Base-by-base conservation (phyloP, 2,329 filamentous ascomycete genomes). In the Chrysoporthe cubensis region DNA sequence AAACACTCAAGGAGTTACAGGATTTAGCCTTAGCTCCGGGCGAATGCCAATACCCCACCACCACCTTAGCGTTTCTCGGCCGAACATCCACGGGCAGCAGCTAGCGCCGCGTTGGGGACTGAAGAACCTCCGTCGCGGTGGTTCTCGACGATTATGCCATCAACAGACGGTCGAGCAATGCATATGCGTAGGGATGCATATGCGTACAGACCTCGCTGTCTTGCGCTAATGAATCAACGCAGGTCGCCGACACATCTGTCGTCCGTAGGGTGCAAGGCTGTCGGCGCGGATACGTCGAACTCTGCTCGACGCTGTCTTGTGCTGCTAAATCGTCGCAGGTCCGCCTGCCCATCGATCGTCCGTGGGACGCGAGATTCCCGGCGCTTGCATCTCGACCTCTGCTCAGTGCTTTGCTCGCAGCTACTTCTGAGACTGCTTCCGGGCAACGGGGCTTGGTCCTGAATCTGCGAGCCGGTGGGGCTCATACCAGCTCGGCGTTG, bases 401-500 rank as follows among this genome's bases (percentile, higher is more conserved):
- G 21, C 48, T 14, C 13, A 5, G 32, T 32, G 48, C 11, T 4
- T 13, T 9, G 14, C 13, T 5, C 26, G 21, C 11, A 26, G 48
- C 48, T 8, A 3, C 48, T 13, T 4, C 3, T 11, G 18, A 8
- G 44, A 48, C 44, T 57, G 21, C 57, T 42, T n/a, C 14, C 57
- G 21, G 11, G 57, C 18, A 7, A 37, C 14, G 37, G 4, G n/a
- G 16, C 43, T 21, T 37, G 6, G 26, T 32, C 40, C 42, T 34
- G 44, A 21, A 21, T 21, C 18, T 21, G 2, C 32, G 6, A 18
- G 58, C 44, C 14, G 4, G 7, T 13, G n/a, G 34, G 18, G 42
- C 26, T 85, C 81, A 89, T 34, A 89, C 85, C 69, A 89, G 78
- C 76, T 89, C 88, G 32, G 87, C 85, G 64, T 84, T 80, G 0